phyloP scores from a whole-genome alignment of 148 eudicot species.

The Arbutus unedo region DNA sequence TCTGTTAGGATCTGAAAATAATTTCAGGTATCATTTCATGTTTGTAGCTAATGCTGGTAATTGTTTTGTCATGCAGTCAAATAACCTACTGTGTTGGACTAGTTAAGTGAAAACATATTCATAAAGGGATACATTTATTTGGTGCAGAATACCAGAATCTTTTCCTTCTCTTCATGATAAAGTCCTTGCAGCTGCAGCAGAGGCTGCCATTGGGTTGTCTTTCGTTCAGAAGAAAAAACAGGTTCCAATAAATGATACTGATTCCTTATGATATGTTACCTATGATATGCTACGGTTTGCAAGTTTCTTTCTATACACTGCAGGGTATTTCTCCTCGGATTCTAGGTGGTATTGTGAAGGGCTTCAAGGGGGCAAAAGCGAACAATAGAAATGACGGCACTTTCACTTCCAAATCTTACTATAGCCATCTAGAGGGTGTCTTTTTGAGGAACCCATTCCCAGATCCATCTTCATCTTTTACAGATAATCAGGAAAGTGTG shows the following conservation, averaged over 20 bases:
- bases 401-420: slow-evolving; percentile 28
- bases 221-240: slow-evolving; percentile 52
- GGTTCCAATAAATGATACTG: slow-evolving; percentile 31
- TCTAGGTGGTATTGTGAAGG: slow-evolving; percentile 59
- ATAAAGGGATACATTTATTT: not conserved
- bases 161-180: slow-evolving; percentile 79
- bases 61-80: not conserved
- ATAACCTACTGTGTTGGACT: not conserved
- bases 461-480: slow-evolving; percentile 30
- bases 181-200: slow-evolving; percentile 80
- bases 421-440: slow-evolving; percentile 45
- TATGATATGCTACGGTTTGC: slow-evolving; percentile 11
- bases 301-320: slow-evolving; percentile 7
- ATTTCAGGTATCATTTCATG: slow-evolving; percentile 39
- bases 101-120: not conserved
- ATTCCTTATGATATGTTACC: not conserved
- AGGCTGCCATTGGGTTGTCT: slow-evolving; percentile 51
- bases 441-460: slow-evolving; percentile 43
- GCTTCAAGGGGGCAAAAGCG: slow-evolving; percentile 48
- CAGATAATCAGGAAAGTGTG: slow-evolving; percentile 25
- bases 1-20: slow-evolving; percentile 41
- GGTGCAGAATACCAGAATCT: slow-evolving; percentile 48
- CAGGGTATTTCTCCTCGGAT: slow-evolving; percentile 55
- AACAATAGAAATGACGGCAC: slow-evolving; percentile 21
- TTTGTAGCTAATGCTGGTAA: not conserved